Conservation (phyloP, 768 basidiomycete species). For the Tephrocybe sp. region DNA sequence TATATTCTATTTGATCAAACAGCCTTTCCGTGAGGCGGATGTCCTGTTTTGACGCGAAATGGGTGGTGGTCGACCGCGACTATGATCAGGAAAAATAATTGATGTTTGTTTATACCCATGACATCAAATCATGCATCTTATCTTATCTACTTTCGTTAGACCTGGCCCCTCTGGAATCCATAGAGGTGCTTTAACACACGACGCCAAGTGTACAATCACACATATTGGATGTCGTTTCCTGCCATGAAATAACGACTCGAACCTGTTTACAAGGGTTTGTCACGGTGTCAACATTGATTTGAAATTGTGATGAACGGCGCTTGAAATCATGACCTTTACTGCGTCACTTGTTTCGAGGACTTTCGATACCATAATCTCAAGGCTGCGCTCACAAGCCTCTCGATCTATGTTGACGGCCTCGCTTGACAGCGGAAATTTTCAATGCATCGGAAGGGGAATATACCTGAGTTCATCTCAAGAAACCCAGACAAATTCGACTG, state of each 20-base stretch:
- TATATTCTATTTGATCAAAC: neutral
- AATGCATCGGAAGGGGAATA: slow-evolving; percentile 8
- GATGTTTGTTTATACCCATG: slow-evolving; percentile 2
- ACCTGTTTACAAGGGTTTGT: too few relatives aligned
- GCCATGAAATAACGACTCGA: too few relatives aligned
- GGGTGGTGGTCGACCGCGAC: too few relatives aligned
- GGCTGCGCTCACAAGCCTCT: neutral
- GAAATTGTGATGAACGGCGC: too few relatives aligned
- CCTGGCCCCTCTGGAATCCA: too few relatives aligned
- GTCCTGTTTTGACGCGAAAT: too few relatives aligned
- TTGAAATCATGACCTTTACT: too few relatives aligned
- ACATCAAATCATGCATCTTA: slow-evolving; percentile 1
- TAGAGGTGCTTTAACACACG: too few relatives aligned
- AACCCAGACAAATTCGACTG: neutral
- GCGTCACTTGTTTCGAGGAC: neutral
- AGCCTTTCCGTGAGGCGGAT: too few relatives aligned
- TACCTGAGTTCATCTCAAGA: slow-evolving; percentile 2
- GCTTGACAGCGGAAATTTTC: neutral
- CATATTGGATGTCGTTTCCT: too few relatives aligned
- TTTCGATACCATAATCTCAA: neutral
- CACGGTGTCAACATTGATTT: too few relatives aligned
- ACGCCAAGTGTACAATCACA: too few relatives aligned
- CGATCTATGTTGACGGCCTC: neutral
- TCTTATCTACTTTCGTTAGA: neutral
- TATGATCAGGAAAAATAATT: neutral